Percentiles rank a stretch among this genome's conserved stretches.
These are phyloP conservation scores for Trametes versicolor DNA, from an alignment of 1,284 basidiomycete species.

Conservation along the genomic window DNA sequence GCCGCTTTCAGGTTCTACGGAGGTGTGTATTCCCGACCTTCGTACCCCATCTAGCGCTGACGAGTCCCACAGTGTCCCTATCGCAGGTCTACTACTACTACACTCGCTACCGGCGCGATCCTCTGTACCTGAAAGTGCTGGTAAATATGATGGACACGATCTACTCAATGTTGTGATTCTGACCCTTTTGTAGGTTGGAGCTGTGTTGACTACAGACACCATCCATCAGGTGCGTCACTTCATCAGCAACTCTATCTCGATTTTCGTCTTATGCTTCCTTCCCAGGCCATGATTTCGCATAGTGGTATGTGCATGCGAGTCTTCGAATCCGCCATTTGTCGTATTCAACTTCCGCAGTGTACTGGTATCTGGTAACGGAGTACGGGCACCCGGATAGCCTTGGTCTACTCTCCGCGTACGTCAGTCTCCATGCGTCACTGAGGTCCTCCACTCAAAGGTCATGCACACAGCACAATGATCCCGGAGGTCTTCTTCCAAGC, in stretches of 20 bases:
- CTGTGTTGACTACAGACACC: constrained; percentile 58
- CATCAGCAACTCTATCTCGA: not conserved
- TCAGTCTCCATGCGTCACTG: not conserved
- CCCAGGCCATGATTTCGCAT: constrained; percentile 62
- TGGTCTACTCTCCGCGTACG: constrained; percentile 21
- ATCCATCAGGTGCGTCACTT: constrained; percentile 46
- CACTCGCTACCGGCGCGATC: constrained; percentile 59
- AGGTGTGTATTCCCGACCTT: not conserved
- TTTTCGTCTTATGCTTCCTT: not conserved
- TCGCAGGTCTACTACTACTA: constrained; percentile 68
- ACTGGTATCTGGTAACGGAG: constrained; percentile 62
- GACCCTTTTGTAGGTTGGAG: not conserved
- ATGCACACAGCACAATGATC: constrained; percentile 56
- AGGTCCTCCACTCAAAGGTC: not conserved
- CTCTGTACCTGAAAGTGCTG: constrained; percentile 58
- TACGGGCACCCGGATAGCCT: constrained; percentile 52
- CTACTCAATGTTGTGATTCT: not conserved
- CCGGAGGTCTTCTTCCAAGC: constrained; percentile 67
- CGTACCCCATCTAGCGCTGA: not conserved
- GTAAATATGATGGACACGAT: constrained; percentile 41
- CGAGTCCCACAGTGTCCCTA: constrained; percentile 54
- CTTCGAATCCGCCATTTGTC: not conserved
- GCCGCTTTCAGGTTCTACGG: not conserved
- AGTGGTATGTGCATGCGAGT: constrained; percentile 46
- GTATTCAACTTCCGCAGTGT: constrained; percentile 49